Conservation (phyloP, 1,139 yeast species). For the Nakaseomyces bracarensis region DNA sequence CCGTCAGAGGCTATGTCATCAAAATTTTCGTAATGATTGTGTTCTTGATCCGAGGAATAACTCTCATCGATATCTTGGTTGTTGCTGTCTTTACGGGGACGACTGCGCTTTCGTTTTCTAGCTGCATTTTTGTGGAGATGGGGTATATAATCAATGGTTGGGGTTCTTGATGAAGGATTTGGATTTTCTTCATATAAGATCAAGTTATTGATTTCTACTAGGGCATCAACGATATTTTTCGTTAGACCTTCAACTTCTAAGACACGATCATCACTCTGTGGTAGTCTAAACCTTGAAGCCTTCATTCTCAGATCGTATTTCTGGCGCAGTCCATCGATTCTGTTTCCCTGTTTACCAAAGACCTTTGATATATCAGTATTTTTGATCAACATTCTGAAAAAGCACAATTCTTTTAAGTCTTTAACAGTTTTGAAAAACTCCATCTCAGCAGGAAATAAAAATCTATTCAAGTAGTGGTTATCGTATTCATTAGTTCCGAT, state of each 20-base stretch:
- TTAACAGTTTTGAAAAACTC: slow-evolving; percentile 19
- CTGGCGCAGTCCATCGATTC: slow-evolving; percentile 73
- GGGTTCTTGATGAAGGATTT: not conserved
- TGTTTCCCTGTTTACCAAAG: slow-evolving; percentile 74
- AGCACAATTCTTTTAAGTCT: slow-evolving; percentile 18
- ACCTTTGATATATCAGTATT: slow-evolving; percentile 84
- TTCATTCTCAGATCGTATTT: slow-evolving; percentile 64
- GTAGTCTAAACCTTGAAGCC: slow-evolving; percentile 75
- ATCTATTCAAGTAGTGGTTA: slow-evolving; percentile 26
- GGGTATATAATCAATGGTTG: not conserved
- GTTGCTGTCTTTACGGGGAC: not conserved
- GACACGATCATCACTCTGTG: slow-evolving; percentile 75
- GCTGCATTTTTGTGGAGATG: not conserved
- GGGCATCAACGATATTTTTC: slow-evolving; percentile 57
- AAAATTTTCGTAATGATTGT: not conserved
- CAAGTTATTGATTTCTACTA: slow-evolving; percentile 35
- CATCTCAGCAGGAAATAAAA: slow-evolving; percentile 22
- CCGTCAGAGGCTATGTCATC: slow-evolving; percentile 1
- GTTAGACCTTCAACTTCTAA: slow-evolving; percentile 82
- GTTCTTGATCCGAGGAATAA: not conserved
- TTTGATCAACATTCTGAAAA: slow-evolving; percentile 63
- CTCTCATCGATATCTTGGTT: not conserved
- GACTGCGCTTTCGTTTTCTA: not conserved
- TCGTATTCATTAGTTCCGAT: not conserved
- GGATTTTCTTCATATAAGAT: slow-evolving; percentile 14